A percentile compares a stretch with the other conserved stretches of the same genome.
phyloP scores from a whole-genome alignment of 164 flowering plant species.

The Chimonanthus praecox region DNA sequence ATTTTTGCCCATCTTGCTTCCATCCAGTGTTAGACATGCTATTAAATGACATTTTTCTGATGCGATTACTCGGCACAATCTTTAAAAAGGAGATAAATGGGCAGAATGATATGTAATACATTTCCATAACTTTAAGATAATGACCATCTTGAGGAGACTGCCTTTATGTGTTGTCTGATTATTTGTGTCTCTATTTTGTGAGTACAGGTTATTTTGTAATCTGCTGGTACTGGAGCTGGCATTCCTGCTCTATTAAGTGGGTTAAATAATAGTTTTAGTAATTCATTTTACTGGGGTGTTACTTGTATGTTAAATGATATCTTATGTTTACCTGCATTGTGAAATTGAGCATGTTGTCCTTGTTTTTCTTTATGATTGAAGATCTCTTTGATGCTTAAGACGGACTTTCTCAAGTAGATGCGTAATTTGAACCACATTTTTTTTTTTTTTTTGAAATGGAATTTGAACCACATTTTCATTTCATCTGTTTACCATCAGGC shows the following conservation, averaged over 20 bases:
- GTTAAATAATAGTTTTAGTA: not conserved
- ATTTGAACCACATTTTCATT: conserved; percentile 11
- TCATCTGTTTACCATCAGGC: conserved; percentile 40
- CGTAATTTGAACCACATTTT: conserved; percentile 1
- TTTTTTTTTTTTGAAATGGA: conserved; percentile 9
- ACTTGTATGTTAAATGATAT: not conserved
- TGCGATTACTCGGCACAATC: no score
- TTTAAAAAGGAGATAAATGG: no score
- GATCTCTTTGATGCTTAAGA: not conserved
- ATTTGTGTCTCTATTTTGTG: no score
- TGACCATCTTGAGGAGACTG: no score
- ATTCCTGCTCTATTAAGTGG: not conserved
- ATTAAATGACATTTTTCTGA: no score
- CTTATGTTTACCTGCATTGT: not conserved
- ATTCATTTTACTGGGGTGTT: not conserved
- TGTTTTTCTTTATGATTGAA: not conserved
- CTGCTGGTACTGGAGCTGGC: no score
- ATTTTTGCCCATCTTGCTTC: no score
- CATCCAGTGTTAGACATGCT: no score
- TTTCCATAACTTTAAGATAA: no score
- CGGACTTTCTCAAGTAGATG: not conserved
- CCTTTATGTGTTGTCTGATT: no score
- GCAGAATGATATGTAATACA: no score
- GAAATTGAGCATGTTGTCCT: not conserved
- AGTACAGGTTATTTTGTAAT: no score